phyloP scores from a whole-genome alignment of 176 grass and related monocot genomes.

The Otatea glauca region DNA sequence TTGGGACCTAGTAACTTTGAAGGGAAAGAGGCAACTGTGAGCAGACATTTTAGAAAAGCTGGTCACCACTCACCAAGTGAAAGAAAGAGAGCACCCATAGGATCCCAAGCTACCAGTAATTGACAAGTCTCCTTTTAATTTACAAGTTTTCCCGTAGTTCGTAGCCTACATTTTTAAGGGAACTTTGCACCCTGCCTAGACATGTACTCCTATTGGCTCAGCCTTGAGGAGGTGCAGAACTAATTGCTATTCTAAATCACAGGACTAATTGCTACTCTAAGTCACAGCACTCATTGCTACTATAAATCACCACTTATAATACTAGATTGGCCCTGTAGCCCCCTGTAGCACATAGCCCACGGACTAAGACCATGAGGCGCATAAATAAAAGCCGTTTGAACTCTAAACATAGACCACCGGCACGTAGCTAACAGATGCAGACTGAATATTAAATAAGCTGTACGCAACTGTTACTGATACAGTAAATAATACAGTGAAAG shows the following conservation, averaged over 20 bases:
- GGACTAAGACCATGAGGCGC: not conserved
- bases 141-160: not conserved
- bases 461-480: not conserved
- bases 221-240: not conserved
- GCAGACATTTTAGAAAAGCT: not conserved
- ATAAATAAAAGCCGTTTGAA: conserved; percentile 32
- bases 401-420: not conserved
- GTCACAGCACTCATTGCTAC: not conserved
- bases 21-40: not conserved
- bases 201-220: not conserved
- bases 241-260: conserved; percentile 2
- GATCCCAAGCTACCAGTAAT: not conserved
- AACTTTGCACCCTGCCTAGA: not conserved
- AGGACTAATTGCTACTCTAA: not conserved
- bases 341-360: conserved; percentile 17
- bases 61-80: conserved; percentile 3
- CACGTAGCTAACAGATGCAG: not conserved
- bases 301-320: conserved; percentile 15
- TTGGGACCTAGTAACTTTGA: not conserved
- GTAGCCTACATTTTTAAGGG: not conserved
- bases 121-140: not conserved
- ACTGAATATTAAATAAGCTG: conserved; percentile 17
- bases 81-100: conserved; percentile 9
- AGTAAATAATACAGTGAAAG: not conserved
- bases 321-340: not conserved